These are phyloP conservation scores for Boletus rufocinnamomeus DNA, from an alignment of 768 basidiomycete genomes.

Conservation along the genomic window DNA sequence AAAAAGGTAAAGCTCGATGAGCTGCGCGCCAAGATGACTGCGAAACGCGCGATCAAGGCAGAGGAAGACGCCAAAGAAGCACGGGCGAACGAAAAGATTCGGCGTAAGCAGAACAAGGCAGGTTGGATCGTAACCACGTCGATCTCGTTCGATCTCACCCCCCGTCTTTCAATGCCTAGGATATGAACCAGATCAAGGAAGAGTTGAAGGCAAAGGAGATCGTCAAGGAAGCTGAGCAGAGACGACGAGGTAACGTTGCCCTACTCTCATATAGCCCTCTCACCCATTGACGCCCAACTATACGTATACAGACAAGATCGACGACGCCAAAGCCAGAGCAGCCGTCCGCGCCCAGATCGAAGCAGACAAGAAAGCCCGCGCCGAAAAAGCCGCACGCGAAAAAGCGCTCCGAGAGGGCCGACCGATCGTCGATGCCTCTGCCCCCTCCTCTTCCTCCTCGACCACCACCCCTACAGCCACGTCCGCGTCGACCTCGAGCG, in stretches of 20 bases:
- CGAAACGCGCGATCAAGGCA: slow-evolving; percentile 74
- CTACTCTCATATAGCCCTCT: background rate
- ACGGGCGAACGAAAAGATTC: slow-evolving; percentile 72
- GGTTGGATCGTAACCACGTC: fast-evolving
- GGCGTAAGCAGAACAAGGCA: slow-evolving; percentile 85
- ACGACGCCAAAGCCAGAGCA: slow-evolving; percentile 82
- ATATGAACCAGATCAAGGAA: slow-evolving; percentile 71
- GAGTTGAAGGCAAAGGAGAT: slow-evolving; percentile 77
- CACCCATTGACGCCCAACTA: background rate
- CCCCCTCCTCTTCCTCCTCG: slow-evolving; percentile 29
- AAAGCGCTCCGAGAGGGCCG: slow-evolving; percentile 88
- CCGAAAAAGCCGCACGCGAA: slow-evolving; percentile 85
- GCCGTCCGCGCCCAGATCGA: slow-evolving; percentile 94
- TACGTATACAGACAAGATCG: slow-evolving; percentile 71
- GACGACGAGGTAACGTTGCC: slow-evolving; percentile 61
- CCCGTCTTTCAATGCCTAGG: slow-evolving; percentile 43
- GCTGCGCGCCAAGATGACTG: slow-evolving; percentile 74
- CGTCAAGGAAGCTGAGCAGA: slow-evolving; percentile 79
- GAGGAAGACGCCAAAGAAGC: slow-evolving; percentile 72
- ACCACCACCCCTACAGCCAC: slow-evolving; percentile 38
- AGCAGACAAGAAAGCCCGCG: slow-evolving; percentile 86
- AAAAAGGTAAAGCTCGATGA: slow-evolving; percentile 81
- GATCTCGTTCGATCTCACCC: background rate
- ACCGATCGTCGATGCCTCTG: slow-evolving; percentile 36
- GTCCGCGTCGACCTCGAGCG: slow-evolving; percentile 37